These are phyloP conservation scores for Phanerochaete sordida DNA, from an alignment of 768 basidiomycete species.

Conservation along the genomic window DNA sequence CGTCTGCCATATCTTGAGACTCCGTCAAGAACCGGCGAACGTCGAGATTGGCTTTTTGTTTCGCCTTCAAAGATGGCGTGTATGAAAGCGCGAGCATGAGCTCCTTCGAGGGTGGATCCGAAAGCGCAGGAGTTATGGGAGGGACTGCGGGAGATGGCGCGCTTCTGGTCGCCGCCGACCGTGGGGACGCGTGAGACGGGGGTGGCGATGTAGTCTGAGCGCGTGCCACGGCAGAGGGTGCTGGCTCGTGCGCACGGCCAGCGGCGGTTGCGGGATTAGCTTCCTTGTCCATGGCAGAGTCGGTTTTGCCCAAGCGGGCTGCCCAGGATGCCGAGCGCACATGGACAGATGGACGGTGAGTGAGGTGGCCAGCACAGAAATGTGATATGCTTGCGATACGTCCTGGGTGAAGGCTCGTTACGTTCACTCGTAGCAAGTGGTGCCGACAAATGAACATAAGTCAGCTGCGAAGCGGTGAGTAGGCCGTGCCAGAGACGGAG, in stretches of 20 bases:
- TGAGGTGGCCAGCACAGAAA: not conserved
- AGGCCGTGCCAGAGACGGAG: not conserved
- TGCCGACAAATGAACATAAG: conserved; percentile 76
- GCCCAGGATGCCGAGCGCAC: not conserved
- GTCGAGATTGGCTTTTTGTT: not conserved
- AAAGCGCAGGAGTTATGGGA: too few relatives aligned
- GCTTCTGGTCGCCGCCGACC: not conserved
- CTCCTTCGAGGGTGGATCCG: too few relatives aligned
- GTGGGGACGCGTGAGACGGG: not conserved
- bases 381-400: not conserved
- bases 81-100: too few relatives aligned
- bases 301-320: not conserved
- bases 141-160: not conserved
- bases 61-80: too few relatives aligned
- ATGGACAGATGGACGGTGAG: not conserved
- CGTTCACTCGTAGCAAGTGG: conserved; percentile 46
- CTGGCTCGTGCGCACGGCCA: not conserved
- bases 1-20: too few relatives aligned
- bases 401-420: conserved; percentile 15
- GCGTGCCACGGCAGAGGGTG: not conserved
- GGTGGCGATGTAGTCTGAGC: not conserved
- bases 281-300: not conserved
- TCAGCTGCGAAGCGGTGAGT: conserved; percentile 42
- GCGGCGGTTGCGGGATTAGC: not conserved
- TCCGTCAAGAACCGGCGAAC: too few relatives aligned